Percentiles rank a stretch among this genome's conserved stretches.
Conservation (phyloP, 768 basidiomycete genomes). For the Lactarius evosmus region DNA sequence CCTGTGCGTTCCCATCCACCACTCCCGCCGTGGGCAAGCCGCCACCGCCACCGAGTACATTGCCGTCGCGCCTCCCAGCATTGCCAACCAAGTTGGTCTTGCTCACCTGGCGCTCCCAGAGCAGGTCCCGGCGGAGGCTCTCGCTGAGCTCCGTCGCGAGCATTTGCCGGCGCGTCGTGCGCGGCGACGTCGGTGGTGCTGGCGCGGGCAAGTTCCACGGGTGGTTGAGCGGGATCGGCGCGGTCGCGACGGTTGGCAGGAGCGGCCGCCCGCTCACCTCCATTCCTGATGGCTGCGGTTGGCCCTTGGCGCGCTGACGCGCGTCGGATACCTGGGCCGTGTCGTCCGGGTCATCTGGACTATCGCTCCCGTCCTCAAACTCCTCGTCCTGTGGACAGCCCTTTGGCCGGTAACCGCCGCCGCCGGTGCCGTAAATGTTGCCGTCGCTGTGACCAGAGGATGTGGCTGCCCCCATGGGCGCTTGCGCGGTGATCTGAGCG, state of each 20-base stretch:
- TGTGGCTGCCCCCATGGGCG: constrained; percentile 19
- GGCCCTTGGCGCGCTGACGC: constrained; percentile 38
- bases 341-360: constrained; percentile 51
- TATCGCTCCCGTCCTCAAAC: constrained; percentile 59
- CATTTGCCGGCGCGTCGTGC: constrained; percentile 83
- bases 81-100: constrained; percentile 45
- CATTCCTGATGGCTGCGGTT: constrained; percentile 15
- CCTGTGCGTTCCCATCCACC: constrained; percentile 21
- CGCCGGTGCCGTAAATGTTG: background rate
- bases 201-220: constrained; percentile 73
- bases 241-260: constrained; percentile 39
- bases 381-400: constrained; percentile 63
- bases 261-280: constrained; percentile 21
- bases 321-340: constrained; percentile 52
- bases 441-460: constrained; percentile 4
- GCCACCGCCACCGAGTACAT: constrained; percentile 25
- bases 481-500: constrained; percentile 44
- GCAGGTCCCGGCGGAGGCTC: constrained; percentile 70
- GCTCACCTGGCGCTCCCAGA: constrained; percentile 77
- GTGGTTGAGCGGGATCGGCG: constrained; percentile 57
- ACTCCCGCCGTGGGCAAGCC: constrained; percentile 39
- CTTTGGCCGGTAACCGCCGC: constrained; percentile 53
- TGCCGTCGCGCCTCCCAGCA: constrained; percentile 33
- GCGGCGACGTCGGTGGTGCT: constrained; percentile 70
- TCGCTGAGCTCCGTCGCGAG: constrained; percentile 82